Conservation (phyloP, 2,329 filamentous ascomycete genomes). For the Fusarium cyanostomum region DNA sequence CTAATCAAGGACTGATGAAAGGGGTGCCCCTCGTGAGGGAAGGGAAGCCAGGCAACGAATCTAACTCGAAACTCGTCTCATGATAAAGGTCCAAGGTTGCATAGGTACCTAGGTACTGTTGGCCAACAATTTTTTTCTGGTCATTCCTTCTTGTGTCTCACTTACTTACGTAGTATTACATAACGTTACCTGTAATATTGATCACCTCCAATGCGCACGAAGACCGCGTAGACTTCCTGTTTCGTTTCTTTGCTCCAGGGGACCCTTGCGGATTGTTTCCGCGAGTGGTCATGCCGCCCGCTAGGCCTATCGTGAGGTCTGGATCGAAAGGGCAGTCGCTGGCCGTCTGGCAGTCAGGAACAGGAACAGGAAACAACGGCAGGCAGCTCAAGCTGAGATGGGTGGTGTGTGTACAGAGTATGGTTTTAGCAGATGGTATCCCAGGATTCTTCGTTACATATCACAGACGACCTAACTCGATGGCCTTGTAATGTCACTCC, state of each 20-base stretch:
- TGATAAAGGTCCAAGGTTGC: no score
- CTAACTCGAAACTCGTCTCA: background rate
- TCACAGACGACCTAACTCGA: no score
- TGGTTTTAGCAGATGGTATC: background rate
- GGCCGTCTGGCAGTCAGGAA: background rate
- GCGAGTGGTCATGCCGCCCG: constrained; percentile 23
- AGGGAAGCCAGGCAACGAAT: background rate
- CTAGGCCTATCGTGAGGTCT: constrained; percentile 16
- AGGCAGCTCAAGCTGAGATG: background rate
- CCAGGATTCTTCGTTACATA: background rate
- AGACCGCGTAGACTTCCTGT: constrained; percentile 32
- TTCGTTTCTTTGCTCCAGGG: constrained; percentile 36
- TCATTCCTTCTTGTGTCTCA: no score
- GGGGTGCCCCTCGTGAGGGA: background rate
- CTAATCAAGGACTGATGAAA: background rate
- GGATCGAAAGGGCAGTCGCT: constrained; percentile 10
- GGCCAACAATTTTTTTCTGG: no score
- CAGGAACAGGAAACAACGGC: constrained; percentile 7
- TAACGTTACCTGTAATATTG: no score
- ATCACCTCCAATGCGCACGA: no score
- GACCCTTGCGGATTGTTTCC: constrained; percentile 37
- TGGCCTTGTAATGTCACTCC: no score
- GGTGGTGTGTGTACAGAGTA: background rate
- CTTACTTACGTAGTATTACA: no score
- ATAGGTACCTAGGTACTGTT: no score